A percentile compares a stretch with the other conserved stretches of the same genome.
These are phyloP conservation scores for Scedosporium minutisporum DNA, from an alignment of 2,329 filamentous ascomycete genomes.

Conservation along the genomic window DNA sequence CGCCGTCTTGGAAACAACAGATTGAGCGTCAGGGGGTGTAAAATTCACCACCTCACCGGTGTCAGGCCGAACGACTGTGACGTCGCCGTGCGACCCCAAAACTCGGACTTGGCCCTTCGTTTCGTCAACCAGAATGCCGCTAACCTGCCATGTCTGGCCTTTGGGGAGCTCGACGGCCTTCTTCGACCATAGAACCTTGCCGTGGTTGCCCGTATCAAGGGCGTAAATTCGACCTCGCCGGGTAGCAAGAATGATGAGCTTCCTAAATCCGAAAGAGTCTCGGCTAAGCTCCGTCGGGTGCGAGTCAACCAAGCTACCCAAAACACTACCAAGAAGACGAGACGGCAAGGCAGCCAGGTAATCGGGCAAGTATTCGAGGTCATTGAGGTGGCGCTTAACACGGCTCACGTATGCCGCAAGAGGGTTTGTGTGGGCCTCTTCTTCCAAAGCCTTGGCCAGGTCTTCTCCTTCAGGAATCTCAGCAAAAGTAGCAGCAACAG, in stretches of 20 bases:
- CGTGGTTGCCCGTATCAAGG: constrained; percentile 66
- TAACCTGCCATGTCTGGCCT: constrained; percentile 54
- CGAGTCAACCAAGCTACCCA: constrained; percentile 38
- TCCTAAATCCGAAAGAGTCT: constrained; percentile 82
- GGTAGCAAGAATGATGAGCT: constrained; percentile 73
- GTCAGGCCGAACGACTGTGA: constrained; percentile 43
- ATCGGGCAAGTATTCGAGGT: constrained; percentile 65
- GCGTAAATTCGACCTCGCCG: constrained; percentile 70
- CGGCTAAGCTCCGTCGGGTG: constrained; percentile 41
- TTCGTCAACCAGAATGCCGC: constrained; percentile 55
- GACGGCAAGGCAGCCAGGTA: constrained; percentile 62
- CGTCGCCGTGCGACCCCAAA: constrained; percentile 51
- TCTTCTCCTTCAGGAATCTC: constrained; percentile 65
- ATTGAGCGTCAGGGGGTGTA: constrained; percentile 23
- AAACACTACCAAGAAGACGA: constrained; percentile 55
- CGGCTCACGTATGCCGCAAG: constrained; percentile 80
- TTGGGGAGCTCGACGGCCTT: constrained; percentile 49
- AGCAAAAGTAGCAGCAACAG: constrained; percentile 71
- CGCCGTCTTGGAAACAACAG: constrained; percentile 28
- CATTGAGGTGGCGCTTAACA: constrained; percentile 68
- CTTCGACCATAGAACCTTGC: constrained; percentile 66
- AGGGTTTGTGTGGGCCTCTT: constrained; percentile 76
- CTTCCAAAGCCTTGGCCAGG: constrained; percentile 70
- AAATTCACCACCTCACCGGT: constrained; percentile 42
- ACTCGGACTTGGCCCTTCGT: constrained; percentile 45